Conservation (phyloP, 2,329 filamentous ascomycete species). For the Aspergillus uvarum region DNA sequence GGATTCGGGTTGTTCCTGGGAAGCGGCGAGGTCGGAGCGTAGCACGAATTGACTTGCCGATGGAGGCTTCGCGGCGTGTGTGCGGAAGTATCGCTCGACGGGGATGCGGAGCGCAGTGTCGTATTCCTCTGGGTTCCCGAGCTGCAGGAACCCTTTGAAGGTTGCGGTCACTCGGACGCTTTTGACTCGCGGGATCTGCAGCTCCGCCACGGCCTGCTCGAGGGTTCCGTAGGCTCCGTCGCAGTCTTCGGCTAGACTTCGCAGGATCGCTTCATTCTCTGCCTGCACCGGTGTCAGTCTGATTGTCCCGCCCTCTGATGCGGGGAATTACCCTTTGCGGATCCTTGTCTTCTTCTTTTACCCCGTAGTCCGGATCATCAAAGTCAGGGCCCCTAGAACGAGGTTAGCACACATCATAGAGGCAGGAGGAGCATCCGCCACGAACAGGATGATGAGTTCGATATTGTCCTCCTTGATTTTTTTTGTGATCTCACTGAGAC, state of each 20-base stretch:
- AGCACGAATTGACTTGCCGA: slow-evolving; percentile 75
- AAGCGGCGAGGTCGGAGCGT: slow-evolving; percentile 45
- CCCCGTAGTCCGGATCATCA: slow-evolving; percentile 83
- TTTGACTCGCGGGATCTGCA: slow-evolving; percentile 76
- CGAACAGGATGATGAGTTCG: slow-evolving; percentile 74
- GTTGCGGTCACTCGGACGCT: slow-evolving; percentile 70
- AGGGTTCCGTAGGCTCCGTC: slow-evolving; percentile 78
- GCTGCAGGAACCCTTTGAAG: slow-evolving; percentile 75
- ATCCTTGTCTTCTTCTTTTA: slow-evolving; percentile 87
- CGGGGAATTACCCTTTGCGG: slow-evolving; percentile 58
- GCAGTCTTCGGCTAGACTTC: slow-evolving; percentile 65
- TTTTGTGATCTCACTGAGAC: slow-evolving; percentile 65
- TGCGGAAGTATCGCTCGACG: slow-evolving; percentile 88
- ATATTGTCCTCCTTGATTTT: slow-evolving; percentile 77
- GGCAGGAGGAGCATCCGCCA: slow-evolving; percentile 17
- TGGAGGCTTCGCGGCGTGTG: slow-evolving; percentile 71
- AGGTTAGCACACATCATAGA: slow-evolving; percentile 25
- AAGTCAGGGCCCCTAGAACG: slow-evolving; percentile 78
- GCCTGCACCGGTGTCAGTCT: slow-evolving; percentile 42
- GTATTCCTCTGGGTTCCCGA: slow-evolving; percentile 75
- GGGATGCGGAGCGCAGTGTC: slow-evolving; percentile 76
- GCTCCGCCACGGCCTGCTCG: slow-evolving; percentile 76
- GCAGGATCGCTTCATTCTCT: slow-evolving; percentile 71
- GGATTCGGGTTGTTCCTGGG: slow-evolving; percentile 55
- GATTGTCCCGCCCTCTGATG: neutral